phyloP scores from a whole-genome alignment of 2,329 filamentous ascomycete species.

The Elsinoe fawcettii region DNA sequence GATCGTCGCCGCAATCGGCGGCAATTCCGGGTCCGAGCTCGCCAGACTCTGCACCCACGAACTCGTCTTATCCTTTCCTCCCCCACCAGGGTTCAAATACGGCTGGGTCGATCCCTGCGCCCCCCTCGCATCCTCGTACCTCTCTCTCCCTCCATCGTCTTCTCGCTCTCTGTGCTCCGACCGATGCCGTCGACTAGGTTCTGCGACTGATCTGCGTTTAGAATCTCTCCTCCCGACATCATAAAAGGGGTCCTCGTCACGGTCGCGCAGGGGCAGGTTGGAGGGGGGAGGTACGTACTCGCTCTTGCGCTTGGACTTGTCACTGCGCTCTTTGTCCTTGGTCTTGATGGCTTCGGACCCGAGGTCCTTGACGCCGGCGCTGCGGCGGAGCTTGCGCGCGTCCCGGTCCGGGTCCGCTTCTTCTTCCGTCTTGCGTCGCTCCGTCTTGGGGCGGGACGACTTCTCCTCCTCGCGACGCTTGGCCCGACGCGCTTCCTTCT shows the following conservation, averaged over 20 bases:
- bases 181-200: slow-evolving; percentile 6
- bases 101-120: slow-evolving; percentile 19
- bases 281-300: slow-evolving; percentile 12
- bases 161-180: slow-evolving; percentile 12
- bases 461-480: slow-evolving; percentile 16
- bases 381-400: slow-evolving; percentile 25
- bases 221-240: slow-evolving; percentile 1
- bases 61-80: slow-evolving; percentile 36
- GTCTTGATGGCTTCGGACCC: slow-evolving; percentile 13
- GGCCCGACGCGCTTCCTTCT: slow-evolving; percentile 14
- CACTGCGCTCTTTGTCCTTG: slow-evolving; percentile 10
- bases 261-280: not conserved
- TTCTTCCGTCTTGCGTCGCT: slow-evolving; percentile 20
- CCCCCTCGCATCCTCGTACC: slow-evolving; percentile 13
- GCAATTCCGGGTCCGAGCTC: slow-evolving; percentile 39
- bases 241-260: slow-evolving; percentile 2
- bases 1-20: slow-evolving; percentile 40
- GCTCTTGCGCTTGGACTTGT: slow-evolving; percentile 8
- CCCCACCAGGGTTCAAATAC: not conserved
- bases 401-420: slow-evolving; percentile 22
- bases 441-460: slow-evolving; percentile 2
- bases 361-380: slow-evolving; percentile 14
- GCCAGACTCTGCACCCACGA: slow-evolving; percentile 43
- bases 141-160: slow-evolving; percentile 22
- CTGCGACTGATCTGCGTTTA: slow-evolving; percentile 16